Percentiles rank a stretch among this genome's conserved stretches.
phyloP scores from a whole-genome alignment of 306 rosid species.

The Cicer chorassanicum region DNA sequence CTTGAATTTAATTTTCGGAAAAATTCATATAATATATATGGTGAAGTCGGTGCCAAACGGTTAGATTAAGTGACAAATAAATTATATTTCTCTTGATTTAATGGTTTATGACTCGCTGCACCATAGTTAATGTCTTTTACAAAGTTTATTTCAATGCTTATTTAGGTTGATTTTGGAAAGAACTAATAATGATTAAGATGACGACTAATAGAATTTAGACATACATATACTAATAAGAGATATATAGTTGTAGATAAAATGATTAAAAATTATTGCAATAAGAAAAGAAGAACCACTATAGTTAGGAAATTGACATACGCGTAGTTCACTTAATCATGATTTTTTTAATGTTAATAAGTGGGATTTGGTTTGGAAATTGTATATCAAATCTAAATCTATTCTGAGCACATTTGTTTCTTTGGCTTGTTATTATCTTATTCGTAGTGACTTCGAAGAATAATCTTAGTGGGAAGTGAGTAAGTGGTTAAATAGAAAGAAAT shows the following conservation, averaged over 20 bases:
- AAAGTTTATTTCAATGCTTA: no score
- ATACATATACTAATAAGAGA: background rate
- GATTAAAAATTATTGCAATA: slow-evolving; percentile 5
- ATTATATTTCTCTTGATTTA: no score
- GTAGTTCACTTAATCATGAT: slow-evolving; percentile 47
- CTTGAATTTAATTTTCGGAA: no score
- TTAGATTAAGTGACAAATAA: no score
- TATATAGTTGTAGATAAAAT: background rate
- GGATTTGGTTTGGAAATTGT: slow-evolving; percentile 74
- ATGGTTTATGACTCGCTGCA: no score
- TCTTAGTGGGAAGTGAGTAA: slow-evolving; percentile 49
- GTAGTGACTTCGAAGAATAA: slow-evolving; percentile 47
- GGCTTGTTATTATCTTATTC: slow-evolving; percentile 16
- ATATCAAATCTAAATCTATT: slow-evolving; percentile 44
- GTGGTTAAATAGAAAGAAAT: slow-evolving; percentile 11
- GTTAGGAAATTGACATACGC: slow-evolving; percentile 46
- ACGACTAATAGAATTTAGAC: slow-evolving; percentile 18
- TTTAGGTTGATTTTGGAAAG: no score
- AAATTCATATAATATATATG: no score
- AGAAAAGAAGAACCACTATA: slow-evolving; percentile 28
- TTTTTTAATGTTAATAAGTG: slow-evolving; percentile 51
- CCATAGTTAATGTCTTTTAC: no score
- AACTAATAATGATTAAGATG: slow-evolving; percentile 26
- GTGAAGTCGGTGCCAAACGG: no score
- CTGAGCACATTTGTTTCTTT: slow-evolving; percentile 28